Percentiles rank a stretch among this genome's conserved stretches.
phyloP scores from a whole-genome alignment of 805 yeast genomes.

The Schwanniomyces vanrijiae region DNA sequence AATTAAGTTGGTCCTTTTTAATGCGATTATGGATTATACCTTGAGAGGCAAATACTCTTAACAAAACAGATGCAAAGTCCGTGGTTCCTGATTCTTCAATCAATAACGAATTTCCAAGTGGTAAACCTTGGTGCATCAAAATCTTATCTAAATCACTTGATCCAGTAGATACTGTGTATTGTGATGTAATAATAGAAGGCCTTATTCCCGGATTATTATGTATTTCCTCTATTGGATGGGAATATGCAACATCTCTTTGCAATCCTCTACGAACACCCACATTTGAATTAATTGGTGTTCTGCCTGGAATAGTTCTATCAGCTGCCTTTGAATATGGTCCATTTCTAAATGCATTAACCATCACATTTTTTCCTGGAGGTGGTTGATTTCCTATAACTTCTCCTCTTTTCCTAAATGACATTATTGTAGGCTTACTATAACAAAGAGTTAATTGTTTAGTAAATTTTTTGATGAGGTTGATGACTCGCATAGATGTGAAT shows the following conservation, averaged over 20 bases:
- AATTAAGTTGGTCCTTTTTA: constrained; percentile 35
- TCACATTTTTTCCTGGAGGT: constrained; percentile 3
- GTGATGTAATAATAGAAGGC: constrained; percentile 77
- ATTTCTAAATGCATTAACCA: background rate
- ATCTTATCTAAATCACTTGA: constrained; percentile 71
- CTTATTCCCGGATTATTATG: constrained; percentile 55
- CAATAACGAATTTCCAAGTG: constrained; percentile 68
- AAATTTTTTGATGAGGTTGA: constrained; percentile 3
- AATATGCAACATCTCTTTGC: background rate
- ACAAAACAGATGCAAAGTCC: constrained; percentile 73
- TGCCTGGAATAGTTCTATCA: constrained; percentile 4
- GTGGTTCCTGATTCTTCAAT: constrained; percentile 87
- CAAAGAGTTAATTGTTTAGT: background rate
- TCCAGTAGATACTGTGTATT: constrained; percentile 79
- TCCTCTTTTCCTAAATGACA: constrained; percentile 46
- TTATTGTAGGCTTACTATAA: constrained; percentile 9
- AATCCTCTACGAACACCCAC: background rate
- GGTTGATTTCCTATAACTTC: constrained; percentile 17
- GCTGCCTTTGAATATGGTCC: background rate
- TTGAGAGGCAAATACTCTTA: constrained; percentile 72
- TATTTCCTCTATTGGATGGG: constrained; percentile 5
- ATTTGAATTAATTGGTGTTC: background rate
- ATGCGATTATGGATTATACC: constrained; percentile 67
- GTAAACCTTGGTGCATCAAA: constrained; percentile 81
- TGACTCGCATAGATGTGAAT: background rate